Base-by-base conservation (phyloP, 2,329 filamentous ascomycete species). In the Orbilia oligospora region DNA sequence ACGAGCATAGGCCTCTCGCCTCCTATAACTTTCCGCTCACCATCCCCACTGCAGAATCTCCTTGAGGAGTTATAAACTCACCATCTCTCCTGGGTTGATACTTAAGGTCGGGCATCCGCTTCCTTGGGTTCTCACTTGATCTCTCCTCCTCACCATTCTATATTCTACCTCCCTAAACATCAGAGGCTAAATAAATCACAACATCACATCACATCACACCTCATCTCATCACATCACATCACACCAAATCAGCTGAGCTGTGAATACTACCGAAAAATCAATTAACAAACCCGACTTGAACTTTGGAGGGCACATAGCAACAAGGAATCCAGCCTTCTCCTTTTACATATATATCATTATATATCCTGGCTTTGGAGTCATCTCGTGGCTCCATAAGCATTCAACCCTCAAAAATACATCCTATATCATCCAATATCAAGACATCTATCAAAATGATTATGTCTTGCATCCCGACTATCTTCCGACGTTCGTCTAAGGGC, bases 381-480 rank as follows among this genome's bases (percentile, higher is more conserved):
- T 48, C 30, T 73, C 22, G 24, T 44, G 64, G 48, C 56, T 69
- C 71, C 51, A 61, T 61, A 66, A 58, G 18, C 30, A 38, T 51
- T 18, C 20, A 41, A 51, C 41, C 56, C 41, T 61, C 18, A 63
- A 46, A 53, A 36, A 55, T 49, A 46, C 27, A 66, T 38, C 51
- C 16, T 16, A 41, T 33, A 27, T 55, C 44, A 41, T 41, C 38
- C 58, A 24, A 30, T 30, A 49, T 68, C 9, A 67, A 51, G 63
- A 24, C 33, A 61, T 58, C 66, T 18, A 56, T 77, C 67, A 64
- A 58, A 77, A 77, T 77, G 73, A 56, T 77, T 44, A 77, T 77
- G 48, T 77, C 73, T 64, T 77, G 73, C 61, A 67, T 77, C 44
- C 73, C 73, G 24, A 71, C 73, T 44, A 77, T 77, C 67, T 77